These are phyloP conservation scores for Diaporthe caulivora DNA, from an alignment of 2,329 filamentous ascomycete genomes.

Conservation along the genomic window DNA sequence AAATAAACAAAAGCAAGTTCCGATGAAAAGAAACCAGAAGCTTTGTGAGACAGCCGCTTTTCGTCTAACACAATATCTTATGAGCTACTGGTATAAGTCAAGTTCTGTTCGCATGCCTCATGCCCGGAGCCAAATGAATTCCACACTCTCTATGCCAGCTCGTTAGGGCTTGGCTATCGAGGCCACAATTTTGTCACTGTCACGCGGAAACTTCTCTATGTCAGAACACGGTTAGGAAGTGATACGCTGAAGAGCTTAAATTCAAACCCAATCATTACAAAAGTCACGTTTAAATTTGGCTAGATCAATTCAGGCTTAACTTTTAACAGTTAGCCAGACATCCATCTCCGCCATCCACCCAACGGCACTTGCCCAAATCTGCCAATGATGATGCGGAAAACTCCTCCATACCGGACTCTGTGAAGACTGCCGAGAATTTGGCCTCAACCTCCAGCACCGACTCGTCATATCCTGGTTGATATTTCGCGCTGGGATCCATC, in stretches of 20 bases:
- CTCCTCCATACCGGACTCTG: neutral
- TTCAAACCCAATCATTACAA: neutral
- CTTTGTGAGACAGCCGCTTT: neutral
- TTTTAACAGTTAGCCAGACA: neutral
- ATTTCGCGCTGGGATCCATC: neutral
- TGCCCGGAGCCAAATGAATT: neutral
- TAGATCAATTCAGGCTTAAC: too few species aligned
- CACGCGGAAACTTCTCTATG: too few species aligned
- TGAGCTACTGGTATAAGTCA: neutral
- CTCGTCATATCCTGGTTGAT: neutral
- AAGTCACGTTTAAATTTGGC: too few species aligned
- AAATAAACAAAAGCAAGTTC: too few species aligned
- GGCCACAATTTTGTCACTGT: too few species aligned
- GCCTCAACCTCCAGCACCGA: neutral
- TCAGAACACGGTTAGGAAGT: too few species aligned
- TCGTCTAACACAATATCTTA: neutral
- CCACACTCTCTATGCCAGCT: neutral
- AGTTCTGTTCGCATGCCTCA: neutral
- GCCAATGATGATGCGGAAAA: neutral
- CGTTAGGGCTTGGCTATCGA: neutral
- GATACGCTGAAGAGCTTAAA: too few species aligned
- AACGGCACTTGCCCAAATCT: neutral
- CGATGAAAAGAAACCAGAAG: too few species aligned
- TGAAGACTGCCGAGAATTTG: neutral
- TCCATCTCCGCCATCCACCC: constrained; percentile 1